Percentiles rank a stretch among this genome's conserved stretches.
phyloP scores from a whole-genome alignment of 2,329 filamentous ascomycete species.

The Venturia nashicola region DNA sequence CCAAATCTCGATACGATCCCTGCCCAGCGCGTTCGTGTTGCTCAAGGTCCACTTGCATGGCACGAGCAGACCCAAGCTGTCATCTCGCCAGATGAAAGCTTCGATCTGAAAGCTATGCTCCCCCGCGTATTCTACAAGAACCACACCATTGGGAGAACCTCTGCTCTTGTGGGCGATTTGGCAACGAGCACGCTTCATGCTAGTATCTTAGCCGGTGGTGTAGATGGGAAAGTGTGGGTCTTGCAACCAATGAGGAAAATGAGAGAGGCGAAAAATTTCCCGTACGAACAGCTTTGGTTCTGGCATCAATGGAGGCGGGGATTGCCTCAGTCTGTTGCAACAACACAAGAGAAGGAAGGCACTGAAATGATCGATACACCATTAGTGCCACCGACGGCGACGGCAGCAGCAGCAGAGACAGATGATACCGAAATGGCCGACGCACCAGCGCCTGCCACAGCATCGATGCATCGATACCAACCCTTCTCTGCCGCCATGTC shows the following conservation, averaged over 20 bases:
- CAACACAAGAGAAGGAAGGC: not conserved
- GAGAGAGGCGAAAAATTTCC: slow-evolving; percentile 35
- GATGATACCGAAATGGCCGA: not conserved
- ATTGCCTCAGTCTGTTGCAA: not conserved
- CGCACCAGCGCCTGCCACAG: not conserved
- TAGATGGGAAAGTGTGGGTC: slow-evolving; percentile 37
- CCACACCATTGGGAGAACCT: slow-evolving; percentile 24
- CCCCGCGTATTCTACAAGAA: slow-evolving; percentile 40
- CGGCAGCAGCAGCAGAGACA: not conserved
- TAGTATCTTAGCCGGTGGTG: slow-evolving; percentile 38
- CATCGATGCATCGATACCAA: not conserved
- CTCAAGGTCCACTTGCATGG: slow-evolving; percentile 38
- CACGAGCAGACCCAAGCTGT: slow-evolving; percentile 43
- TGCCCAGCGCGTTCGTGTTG: slow-evolving; percentile 37
- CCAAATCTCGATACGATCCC: slow-evolving; percentile 31
- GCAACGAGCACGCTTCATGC: slow-evolving; percentile 43
- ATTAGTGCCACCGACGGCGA: not conserved
- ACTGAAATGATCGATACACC: not conserved
- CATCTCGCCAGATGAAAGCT: slow-evolving; percentile 42
- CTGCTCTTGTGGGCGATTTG: slow-evolving; percentile 27
- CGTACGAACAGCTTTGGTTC: slow-evolving; percentile 46
- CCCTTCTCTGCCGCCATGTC: not conserved
- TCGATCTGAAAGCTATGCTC: slow-evolving; percentile 35
- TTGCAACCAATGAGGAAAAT: slow-evolving; percentile 41
- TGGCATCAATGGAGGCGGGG: slow-evolving; percentile 40